Evolutionary conservation across 2,329 filamentous ascomycete genomes (phyloP).

Genomic region (Grosmannia penicillata): DNA sequence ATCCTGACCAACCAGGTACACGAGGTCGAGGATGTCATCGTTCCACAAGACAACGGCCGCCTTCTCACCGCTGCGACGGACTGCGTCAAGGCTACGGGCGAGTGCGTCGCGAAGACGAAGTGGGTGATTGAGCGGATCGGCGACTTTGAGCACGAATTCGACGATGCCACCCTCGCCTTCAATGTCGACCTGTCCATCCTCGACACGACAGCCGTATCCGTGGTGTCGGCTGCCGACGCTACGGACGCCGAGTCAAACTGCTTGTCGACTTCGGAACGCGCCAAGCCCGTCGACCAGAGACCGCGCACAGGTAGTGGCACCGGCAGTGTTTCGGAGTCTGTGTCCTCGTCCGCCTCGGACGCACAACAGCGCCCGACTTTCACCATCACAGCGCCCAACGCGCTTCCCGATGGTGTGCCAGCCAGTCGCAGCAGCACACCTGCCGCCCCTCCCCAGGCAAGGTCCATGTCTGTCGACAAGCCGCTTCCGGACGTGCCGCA

Average conservation of each 20-base stretch:
- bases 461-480: conserved; percentile 40
- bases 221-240: background rate
- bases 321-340: background rate
- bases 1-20: conserved; percentile 55
- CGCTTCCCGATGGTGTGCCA: too few species aligned
- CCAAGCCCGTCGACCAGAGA: background rate
- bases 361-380: too few species aligned
- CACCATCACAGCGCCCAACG: too few species aligned
- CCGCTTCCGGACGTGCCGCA: conserved; percentile 52
- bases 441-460: conserved; percentile 12
- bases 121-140: conserved; percentile 76
- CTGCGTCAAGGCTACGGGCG: conserved; percentile 80
- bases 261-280: background rate
- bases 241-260: background rate
- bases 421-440: background rate
- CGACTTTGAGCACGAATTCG: conserved; percentile 76
- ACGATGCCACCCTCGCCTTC: conserved; percentile 31
- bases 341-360: background rate
- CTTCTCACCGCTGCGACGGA: conserved; percentile 67
- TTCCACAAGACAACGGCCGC: conserved; percentile 63
- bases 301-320: background rate
- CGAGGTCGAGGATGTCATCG: conserved; percentile 63
- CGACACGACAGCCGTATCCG: conserved; percentile 14
- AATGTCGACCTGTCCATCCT: conserved; percentile 44
- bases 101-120: conserved; percentile 79